Percentiles rank a stretch among this genome's conserved stretches.
Conservation (phyloP, 352 stramenopile species). For the Phytopythium aichiense region DNA sequence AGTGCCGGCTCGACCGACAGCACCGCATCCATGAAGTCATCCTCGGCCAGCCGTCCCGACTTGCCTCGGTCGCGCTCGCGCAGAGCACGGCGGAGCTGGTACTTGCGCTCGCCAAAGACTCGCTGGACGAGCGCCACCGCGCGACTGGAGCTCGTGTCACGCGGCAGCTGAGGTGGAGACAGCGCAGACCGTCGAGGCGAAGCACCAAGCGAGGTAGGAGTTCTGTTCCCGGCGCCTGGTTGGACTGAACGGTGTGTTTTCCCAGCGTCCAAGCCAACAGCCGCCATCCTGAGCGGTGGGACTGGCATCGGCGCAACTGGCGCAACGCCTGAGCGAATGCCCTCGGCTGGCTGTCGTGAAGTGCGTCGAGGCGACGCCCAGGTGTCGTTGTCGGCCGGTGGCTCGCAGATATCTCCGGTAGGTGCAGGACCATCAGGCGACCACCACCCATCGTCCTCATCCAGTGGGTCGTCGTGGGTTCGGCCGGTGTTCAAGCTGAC, state of each 20-base stretch:
- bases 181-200: background rate
- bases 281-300: background rate
- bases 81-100: slow-evolving; percentile 63
- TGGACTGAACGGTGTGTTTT: background rate
- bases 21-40: slow-evolving; percentile 77
- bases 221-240: background rate
- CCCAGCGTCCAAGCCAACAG: background rate
- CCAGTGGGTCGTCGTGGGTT: background rate
- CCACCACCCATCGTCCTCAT: slow-evolving; percentile 2
- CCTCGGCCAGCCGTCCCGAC: slow-evolving; percentile 50
- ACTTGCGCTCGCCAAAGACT: slow-evolving; percentile 60
- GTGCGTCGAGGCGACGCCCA: background rate
- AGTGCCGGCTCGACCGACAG: slow-evolving; percentile 49
- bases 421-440: background rate
- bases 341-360: background rate
- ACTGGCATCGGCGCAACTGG: background rate
- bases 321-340: background rate
- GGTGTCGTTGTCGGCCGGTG: background rate
- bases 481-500: background rate
- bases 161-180: background rate
- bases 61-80: slow-evolving; percentile 55
- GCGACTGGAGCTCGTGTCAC: background rate
- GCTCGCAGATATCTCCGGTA: background rate
- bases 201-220: too few relatives aligned
- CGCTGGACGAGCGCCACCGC: slow-evolving; percentile 24